phyloP scores from a whole-genome alignment of 148 eudicot genomes.

The Spergularia bocconei region DNA sequence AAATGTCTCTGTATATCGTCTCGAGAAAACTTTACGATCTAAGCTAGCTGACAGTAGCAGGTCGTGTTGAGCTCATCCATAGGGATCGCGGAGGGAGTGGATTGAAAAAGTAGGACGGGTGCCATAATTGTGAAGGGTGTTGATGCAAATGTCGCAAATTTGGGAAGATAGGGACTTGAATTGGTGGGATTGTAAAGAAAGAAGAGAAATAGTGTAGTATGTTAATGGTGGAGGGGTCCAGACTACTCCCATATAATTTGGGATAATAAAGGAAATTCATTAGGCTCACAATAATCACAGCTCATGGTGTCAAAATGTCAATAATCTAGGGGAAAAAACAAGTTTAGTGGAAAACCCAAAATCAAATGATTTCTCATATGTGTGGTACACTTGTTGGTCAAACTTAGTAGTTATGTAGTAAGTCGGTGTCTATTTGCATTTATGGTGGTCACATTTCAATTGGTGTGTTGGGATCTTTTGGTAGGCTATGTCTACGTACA shows the following conservation, averaged over 20 bases:
- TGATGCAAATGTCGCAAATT: no score
- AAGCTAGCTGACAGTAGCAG: no score
- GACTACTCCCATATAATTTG: neutral
- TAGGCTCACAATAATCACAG: neutral
- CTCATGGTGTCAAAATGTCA: neutral
- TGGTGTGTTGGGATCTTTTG: no score
- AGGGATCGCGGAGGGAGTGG: no score
- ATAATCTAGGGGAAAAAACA: neutral
- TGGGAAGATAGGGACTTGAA: neutral
- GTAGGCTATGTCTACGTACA: no score
- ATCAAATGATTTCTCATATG: neutral
- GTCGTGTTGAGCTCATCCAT: no score
- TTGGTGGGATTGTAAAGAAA: no score
- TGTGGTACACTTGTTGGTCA: slow-evolving; percentile 25
- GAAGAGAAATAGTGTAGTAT: no score
- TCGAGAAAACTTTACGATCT: no score
- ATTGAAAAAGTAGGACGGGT: no score
- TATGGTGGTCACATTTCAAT: slow-evolving; percentile 16
- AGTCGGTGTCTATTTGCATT: slow-evolving; percentile 13
- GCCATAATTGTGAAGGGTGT: no score
- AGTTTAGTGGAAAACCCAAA: slow-evolving; percentile 8
- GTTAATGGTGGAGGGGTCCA: neutral
- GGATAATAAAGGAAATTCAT: slow-evolving; percentile 16
- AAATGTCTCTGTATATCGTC: no score
- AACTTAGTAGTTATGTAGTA: slow-evolving; percentile 4